phyloP scores from a whole-genome alignment of 2,329 filamentous ascomycete genomes.

The Lasiodiplodia citricola region DNA sequence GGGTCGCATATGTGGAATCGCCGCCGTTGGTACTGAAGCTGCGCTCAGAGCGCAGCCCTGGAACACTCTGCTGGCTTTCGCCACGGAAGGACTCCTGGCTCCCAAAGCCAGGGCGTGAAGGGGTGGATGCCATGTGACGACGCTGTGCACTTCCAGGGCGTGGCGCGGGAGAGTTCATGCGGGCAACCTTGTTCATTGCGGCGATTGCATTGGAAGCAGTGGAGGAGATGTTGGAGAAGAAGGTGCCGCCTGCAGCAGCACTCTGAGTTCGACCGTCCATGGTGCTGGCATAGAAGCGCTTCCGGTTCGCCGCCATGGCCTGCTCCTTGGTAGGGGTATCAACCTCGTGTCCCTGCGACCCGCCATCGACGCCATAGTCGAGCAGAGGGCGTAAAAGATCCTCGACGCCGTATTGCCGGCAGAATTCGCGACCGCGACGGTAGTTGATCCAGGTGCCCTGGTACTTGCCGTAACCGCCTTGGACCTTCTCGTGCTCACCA shows the following conservation, averaged over 20 bases:
- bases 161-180: slow-evolving; percentile 85
- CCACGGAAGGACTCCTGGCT: slow-evolving; percentile 69
- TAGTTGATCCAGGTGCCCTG: slow-evolving; percentile 99
- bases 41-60: slow-evolving; percentile 74
- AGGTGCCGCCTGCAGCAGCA: slow-evolving; percentile 74
- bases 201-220: slow-evolving; percentile 92
- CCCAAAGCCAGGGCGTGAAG: slow-evolving; percentile 68
- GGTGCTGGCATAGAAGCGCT: slow-evolving; percentile 83
- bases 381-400: slow-evolving; percentile 75
- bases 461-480: slow-evolving; percentile 98
- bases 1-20: slow-evolving; percentile 74
- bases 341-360: slow-evolving; percentile 73
- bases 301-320: slow-evolving; percentile 90
- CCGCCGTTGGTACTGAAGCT: slow-evolving; percentile 65
- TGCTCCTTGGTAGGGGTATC: slow-evolving; percentile 99
- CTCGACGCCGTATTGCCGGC: slow-evolving; percentile 77
- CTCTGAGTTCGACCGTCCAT: slow-evolving; percentile 71
- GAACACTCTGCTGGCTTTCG: slow-evolving; percentile 81
- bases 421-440: slow-evolving; percentile 89
- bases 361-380: slow-evolving; percentile 76
- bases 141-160: slow-evolving; percentile 66
- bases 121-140: slow-evolving; percentile 73
- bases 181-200: slow-evolving; percentile 89
- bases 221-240: slow-evolving; percentile 95
- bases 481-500: slow-evolving; percentile 97